These are phyloP conservation scores for Gremmenia infestans DNA, from an alignment of 2,329 filamentous ascomycete genomes.

Conservation along the genomic window DNA sequence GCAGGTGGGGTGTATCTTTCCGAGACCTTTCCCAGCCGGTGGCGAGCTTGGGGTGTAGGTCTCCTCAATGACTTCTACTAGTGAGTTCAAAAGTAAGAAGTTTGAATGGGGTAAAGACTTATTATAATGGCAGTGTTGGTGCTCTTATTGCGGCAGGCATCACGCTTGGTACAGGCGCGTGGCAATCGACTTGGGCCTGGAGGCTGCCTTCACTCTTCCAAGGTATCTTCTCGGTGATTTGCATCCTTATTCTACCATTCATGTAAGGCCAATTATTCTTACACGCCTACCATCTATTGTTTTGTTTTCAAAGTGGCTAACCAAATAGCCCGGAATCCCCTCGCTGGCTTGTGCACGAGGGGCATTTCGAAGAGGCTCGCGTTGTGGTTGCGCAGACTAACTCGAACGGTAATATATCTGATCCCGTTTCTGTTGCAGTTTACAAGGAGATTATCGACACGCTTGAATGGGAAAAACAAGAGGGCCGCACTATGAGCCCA, in stretches of 20 bases:
- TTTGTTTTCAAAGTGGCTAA: slow-evolving; percentile 29
- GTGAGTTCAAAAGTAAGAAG: slow-evolving; percentile 6
- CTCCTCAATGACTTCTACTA: slow-evolving; percentile 36
- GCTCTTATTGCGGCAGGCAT: slow-evolving; percentile 35
- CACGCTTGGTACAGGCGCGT: slow-evolving; percentile 33
- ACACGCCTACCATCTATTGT: no score
- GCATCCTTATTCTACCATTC: slow-evolving; percentile 20
- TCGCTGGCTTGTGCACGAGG: slow-evolving; percentile 30
- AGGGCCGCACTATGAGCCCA: slow-evolving; percentile 18
- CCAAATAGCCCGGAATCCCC: slow-evolving; percentile 28
- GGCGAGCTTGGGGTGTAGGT: slow-evolving; percentile 41
- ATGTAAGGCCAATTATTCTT: slow-evolving; percentile 14
- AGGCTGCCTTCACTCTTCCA: slow-evolving; percentile 30
- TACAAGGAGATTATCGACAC: slow-evolving; percentile 31
- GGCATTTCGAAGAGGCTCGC: slow-evolving; percentile 23
- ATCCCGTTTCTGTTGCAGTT: slow-evolving; percentile 22
- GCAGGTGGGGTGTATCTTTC: slow-evolving; percentile 44
- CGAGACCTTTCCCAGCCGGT: slow-evolving; percentile 43
- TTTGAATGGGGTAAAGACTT: not conserved
- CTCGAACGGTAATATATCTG: slow-evolving; percentile 34
- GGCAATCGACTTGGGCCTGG: slow-evolving; percentile 35
- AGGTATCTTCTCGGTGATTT: slow-evolving; percentile 25
- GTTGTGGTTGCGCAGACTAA: slow-evolving; percentile 35
- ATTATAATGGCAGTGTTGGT: slow-evolving; percentile 21
- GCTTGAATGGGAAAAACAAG: slow-evolving; percentile 23